phyloP scores from a whole-genome alignment of 768 basidiomycete genomes.

The Kwoniella sp. region DNA sequence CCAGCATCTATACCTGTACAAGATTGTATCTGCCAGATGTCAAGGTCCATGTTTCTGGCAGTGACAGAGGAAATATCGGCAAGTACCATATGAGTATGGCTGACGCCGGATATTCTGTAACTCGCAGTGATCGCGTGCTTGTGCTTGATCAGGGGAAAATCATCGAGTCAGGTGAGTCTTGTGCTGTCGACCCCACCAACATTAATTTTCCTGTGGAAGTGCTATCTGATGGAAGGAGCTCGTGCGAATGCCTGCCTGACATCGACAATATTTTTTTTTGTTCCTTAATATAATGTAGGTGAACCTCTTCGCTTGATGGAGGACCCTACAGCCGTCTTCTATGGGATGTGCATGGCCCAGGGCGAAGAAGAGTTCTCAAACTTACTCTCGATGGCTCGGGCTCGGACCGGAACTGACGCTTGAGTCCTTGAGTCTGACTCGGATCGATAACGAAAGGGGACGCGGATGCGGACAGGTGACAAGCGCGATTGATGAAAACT shows the following conservation, averaged over 20 bases:
- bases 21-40: not conserved
- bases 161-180: constrained; percentile 47
- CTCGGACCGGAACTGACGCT: not conserved
- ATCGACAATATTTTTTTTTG: not conserved
- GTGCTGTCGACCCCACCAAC: not conserved
- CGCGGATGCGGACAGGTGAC: too few relatives aligned
- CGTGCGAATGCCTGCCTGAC: too few relatives aligned
- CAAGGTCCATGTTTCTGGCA: too few relatives aligned
- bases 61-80: too few relatives aligned
- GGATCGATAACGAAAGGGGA: too few relatives aligned
- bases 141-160: constrained; percentile 48
- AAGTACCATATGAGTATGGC: too few relatives aligned
- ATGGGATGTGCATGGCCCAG: constrained; percentile 48
- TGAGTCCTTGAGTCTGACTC: too few relatives aligned
- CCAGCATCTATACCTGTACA: too few relatives aligned
- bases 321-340: constrained; percentile 35
- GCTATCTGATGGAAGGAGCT: too few relatives aligned
- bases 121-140: constrained; percentile 43
- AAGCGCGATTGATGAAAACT: too few relatives aligned
- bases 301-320: constrained; percentile 41
- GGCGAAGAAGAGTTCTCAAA: constrained; percentile 48
- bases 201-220: too few relatives aligned
- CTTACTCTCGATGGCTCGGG: constrained; percentile 22
- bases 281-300: constrained; percentile 35
- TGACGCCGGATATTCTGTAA: not conserved